phyloP scores from a whole-genome alignment of 129 eudicot genomes.

The Lactuca sativa region DNA sequence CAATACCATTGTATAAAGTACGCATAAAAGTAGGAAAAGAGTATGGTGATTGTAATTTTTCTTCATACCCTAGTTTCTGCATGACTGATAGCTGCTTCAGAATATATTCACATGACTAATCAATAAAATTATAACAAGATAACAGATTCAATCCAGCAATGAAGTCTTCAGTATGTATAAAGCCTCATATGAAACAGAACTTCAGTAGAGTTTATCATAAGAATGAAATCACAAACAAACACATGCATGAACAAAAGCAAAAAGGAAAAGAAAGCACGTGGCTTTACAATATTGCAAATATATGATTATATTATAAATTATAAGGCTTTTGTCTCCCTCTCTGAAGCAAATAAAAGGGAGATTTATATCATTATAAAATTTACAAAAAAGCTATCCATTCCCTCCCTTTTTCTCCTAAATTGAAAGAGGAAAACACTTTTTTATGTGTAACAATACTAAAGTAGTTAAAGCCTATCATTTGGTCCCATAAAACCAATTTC shows the following conservation, averaged over 20 bases:
- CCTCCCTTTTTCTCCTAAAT: background rate
- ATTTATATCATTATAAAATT: too few species aligned
- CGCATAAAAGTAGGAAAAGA: background rate
- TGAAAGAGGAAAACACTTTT: background rate
- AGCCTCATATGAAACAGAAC: too few species aligned
- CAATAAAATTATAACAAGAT: slow-evolving; percentile 76
- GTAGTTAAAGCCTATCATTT: background rate
- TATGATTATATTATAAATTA: too few species aligned
- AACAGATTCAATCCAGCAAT: slow-evolving; percentile 59
- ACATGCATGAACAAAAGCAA: too few species aligned
- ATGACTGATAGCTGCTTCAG: slow-evolving; percentile 70
- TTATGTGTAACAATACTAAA: background rate
- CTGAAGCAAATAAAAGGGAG: too few species aligned
- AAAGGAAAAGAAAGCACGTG: too few species aligned
- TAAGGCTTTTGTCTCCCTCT: too few species aligned
- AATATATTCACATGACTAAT: slow-evolving; percentile 72
- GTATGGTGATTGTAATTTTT: slow-evolving; percentile 8
- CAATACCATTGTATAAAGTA: too few species aligned
- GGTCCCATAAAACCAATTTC: background rate
- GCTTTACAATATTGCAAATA: too few species aligned
- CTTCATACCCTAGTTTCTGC: slow-evolving; percentile 82
- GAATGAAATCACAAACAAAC: too few species aligned
- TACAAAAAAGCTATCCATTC: background rate
- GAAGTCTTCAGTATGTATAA: slow-evolving; percentile 83
- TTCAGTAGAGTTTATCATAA: too few species aligned